Percentiles rank a stretch among this genome's conserved stretches.
These are phyloP conservation scores for Fusarium longipes DNA, from an alignment of 2,329 filamentous ascomycete species.

Conservation along the genomic window DNA sequence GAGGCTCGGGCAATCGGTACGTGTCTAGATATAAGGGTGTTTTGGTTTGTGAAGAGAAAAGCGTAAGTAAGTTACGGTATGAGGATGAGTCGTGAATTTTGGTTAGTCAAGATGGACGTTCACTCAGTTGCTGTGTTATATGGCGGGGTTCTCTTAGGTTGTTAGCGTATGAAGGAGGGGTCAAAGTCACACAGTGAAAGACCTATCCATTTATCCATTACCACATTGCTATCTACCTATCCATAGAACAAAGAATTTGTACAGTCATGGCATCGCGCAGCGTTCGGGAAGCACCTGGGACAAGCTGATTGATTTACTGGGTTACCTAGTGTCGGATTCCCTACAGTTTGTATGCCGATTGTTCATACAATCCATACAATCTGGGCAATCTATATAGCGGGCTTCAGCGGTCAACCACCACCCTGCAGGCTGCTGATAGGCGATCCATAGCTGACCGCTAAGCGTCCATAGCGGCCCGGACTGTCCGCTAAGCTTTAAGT, in stretches of 20 bases:
- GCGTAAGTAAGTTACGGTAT: slow-evolving; percentile 26
- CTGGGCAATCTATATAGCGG: no score
- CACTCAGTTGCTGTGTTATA: slow-evolving; percentile 31
- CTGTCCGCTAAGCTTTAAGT: slow-evolving; percentile 40
- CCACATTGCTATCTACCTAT: no score
- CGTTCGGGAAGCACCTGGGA: neutral
- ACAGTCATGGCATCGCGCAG: neutral
- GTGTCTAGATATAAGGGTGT: slow-evolving; percentile 4
- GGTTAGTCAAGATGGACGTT: slow-evolving; percentile 29
- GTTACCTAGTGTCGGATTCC: neutral
- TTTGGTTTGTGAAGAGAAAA: slow-evolving; percentile 20
- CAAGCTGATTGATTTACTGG: neutral
- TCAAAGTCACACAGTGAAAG: slow-evolving; percentile 31
- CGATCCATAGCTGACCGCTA: slow-evolving; percentile 32
- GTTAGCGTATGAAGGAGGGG: slow-evolving; percentile 32
- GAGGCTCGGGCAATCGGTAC: neutral
- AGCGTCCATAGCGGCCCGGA: slow-evolving; percentile 33
- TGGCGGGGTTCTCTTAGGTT: slow-evolving; percentile 38
- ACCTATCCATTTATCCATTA: no score
- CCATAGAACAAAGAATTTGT: neutral
- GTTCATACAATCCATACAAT: neutral
- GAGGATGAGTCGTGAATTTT: slow-evolving; percentile 32
- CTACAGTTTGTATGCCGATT: neutral
- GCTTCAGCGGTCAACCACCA: slow-evolving; percentile 26
- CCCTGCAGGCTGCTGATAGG: slow-evolving; percentile 6